A percentile compares a stretch with the other conserved stretches of the same genome.
These are phyloP conservation scores for Fusarium proliferatum DNA, from an alignment of 2,329 filamentous ascomycete genomes.

Conservation along the genomic window DNA sequence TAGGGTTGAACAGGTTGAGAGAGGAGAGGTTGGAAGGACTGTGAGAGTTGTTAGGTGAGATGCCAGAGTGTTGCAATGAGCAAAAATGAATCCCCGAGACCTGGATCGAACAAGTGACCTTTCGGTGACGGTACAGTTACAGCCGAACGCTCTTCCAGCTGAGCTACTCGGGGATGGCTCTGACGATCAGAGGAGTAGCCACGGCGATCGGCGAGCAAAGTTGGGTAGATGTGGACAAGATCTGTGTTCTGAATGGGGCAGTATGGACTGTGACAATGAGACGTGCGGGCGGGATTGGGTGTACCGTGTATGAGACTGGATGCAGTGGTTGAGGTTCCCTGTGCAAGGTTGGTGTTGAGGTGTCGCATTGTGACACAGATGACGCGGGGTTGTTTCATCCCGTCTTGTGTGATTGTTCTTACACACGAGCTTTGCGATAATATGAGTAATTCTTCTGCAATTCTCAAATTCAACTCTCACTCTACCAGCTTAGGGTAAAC, in stretches of 20 bases:
- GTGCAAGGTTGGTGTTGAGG: not conserved
- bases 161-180: constrained; percentile 6
- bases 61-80: not conserved
- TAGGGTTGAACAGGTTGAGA: constrained; percentile 61
- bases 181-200: not conserved
- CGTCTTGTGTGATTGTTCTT: not conserved
- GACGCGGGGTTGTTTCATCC: not conserved
- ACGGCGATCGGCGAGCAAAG: not conserved
- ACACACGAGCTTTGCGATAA: not conserved
- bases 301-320: too few relatives aligned
- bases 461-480: too few relatives aligned
- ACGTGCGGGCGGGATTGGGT: too few relatives aligned
- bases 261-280: too few relatives aligned
- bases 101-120: constrained; percentile 15
- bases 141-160: constrained; percentile 12
- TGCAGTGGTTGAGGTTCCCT: not conserved
- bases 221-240: not conserved
- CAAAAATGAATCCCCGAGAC: constrained; percentile 9
- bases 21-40: constrained; percentile 58
- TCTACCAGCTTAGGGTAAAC: too few relatives aligned
- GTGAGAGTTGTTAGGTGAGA: constrained; percentile 53
- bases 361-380: not conserved
- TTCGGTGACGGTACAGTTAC: constrained; percentile 3
- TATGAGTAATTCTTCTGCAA: too few relatives aligned
- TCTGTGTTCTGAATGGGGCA: not conserved